Percentiles rank a stretch among this genome's conserved stretches.
phyloP scores from a whole-genome alignment of 176 grass and related monocot species.

The Carex parvula region DNA sequence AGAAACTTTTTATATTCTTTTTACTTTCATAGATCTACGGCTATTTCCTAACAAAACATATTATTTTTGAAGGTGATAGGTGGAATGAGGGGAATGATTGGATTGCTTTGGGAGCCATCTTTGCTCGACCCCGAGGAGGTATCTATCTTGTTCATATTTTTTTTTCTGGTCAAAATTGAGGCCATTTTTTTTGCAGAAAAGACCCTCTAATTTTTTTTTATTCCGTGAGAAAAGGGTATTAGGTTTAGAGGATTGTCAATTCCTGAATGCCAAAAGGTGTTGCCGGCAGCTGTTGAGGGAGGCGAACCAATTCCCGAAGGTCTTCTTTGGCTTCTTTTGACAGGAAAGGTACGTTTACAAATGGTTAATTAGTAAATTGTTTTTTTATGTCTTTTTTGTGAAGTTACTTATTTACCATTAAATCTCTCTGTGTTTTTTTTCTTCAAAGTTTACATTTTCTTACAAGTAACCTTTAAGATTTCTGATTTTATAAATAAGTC shows the following conservation, averaged over 20 bases:
- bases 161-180: neutral
- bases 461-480: too few relatives aligned
- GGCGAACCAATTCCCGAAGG: slow-evolving; percentile 97
- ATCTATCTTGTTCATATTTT: slow-evolving; percentile 23
- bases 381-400: neutral
- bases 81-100: slow-evolving; percentile 99
- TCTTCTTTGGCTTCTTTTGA: slow-evolving; percentile 99
- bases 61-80: slow-evolving; percentile 71
- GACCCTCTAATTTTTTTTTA: slow-evolving; percentile 11
- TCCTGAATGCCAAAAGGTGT: slow-evolving; percentile 90
- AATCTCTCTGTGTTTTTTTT: too few relatives aligned
- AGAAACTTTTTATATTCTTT: neutral
- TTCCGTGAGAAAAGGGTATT: slow-evolving; percentile 57
- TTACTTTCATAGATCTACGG: neutral
- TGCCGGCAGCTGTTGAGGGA: slow-evolving; percentile 59
- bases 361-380: neutral
- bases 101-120: slow-evolving; percentile 97
- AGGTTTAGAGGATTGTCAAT: slow-evolving; percentile 94
- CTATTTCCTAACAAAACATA: neutral
- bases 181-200: neutral
- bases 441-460: too few relatives aligned
- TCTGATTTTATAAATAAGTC: too few relatives aligned
- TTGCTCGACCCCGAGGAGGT: slow-evolving; percentile 99
- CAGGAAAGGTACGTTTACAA: slow-evolving; percentile 56
- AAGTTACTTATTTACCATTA: neutral